A percentile compares a stretch with the other conserved stretches of the same genome.
Evolutionary conservation across 805 yeast species (phyloP).

Genomic region (Pichia pseudocactophila): DNA sequence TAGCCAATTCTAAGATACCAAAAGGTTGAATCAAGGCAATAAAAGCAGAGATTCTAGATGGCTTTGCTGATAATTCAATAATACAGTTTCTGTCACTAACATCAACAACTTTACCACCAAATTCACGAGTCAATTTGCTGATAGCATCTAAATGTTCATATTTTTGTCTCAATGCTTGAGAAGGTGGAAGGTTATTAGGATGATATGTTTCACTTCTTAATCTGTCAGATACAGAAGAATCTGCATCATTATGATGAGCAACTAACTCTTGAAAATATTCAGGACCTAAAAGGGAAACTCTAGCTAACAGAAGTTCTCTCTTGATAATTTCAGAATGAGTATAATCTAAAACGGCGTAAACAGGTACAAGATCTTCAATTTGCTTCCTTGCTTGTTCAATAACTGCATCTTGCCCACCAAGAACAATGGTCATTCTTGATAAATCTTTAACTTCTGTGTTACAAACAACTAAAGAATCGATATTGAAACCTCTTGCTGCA

Average conservation of each 20-base stretch:
- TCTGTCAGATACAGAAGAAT: conserved; percentile 35
- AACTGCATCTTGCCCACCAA: conserved; percentile 91
- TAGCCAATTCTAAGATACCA: conserved; percentile 91
- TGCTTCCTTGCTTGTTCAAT: conserved; percentile 98
- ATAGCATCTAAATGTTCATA: conserved; percentile 82
- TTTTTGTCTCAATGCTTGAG: conserved; percentile 91
- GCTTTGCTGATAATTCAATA: conserved; percentile 91
- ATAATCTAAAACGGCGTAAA: conserved; percentile 94
- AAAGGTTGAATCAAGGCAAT: conserved; percentile 88
- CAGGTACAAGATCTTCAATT: conserved; percentile 95
- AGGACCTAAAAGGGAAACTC: conserved; percentile 92
- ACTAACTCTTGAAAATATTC: conserved; percentile 94
- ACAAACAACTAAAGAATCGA: conserved; percentile 94
- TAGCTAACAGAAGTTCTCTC: conserved; percentile 84
- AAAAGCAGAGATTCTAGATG: conserved; percentile 79
- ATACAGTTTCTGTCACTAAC: conserved; percentile 89
- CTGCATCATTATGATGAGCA: conserved; percentile 62
- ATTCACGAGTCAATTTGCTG: conserved; percentile 68
- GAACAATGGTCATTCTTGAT: conserved; percentile 92
- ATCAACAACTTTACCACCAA: conserved; percentile 90
- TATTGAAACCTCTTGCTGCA: conserved; percentile 98
- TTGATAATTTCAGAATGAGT: conserved; percentile 81
- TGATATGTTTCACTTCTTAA: conserved; percentile 49
- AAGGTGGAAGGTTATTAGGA: conserved; percentile 81
- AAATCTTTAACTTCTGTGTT: conserved; percentile 92